Evolutionary conservation across 768 basidiomycete genomes (phyloP).

Genomic region (Chlorophyllum brunneum): DNA sequence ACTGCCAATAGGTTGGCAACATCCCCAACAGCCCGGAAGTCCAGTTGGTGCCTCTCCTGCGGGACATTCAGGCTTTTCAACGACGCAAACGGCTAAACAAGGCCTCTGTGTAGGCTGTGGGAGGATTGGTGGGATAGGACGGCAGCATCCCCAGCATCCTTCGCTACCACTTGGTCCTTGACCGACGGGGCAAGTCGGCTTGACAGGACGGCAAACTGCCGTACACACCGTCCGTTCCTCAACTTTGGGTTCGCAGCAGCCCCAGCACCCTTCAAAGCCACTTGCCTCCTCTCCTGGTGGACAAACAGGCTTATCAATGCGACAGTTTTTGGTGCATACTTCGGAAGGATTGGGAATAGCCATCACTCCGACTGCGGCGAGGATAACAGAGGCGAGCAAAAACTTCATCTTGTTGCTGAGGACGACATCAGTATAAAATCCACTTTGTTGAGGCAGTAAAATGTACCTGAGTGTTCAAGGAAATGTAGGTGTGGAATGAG

Average conservation of each 20-base stretch:
- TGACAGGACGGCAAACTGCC: not conserved
- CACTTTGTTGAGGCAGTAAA: no score
- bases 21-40: conserved; percentile 4
- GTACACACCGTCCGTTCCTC: no score
- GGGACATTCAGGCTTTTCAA: not conserved
- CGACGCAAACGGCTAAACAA: not conserved
- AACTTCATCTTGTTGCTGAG: conserved; percentile 3
- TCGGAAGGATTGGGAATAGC: conserved; percentile 2
- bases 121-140: not conserved
- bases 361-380: not conserved
- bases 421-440: no score
- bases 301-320: not conserved
- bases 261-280: conserved; percentile 10
- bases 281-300: not conserved
- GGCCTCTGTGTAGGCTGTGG: not conserved
- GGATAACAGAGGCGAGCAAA: not conserved
- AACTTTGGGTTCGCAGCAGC: conserved; percentile 4
- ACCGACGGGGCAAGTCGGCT: not conserved
- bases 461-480: no score
- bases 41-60: not conserved
- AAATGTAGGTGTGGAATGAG: no score
- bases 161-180: not conserved
- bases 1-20: conserved; percentile 1
- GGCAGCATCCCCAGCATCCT: conserved; percentile 10
- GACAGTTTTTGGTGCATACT: conserved; percentile 1